Conservation (phyloP, 306 rosid species). For the Abrus precatorius region DNA sequence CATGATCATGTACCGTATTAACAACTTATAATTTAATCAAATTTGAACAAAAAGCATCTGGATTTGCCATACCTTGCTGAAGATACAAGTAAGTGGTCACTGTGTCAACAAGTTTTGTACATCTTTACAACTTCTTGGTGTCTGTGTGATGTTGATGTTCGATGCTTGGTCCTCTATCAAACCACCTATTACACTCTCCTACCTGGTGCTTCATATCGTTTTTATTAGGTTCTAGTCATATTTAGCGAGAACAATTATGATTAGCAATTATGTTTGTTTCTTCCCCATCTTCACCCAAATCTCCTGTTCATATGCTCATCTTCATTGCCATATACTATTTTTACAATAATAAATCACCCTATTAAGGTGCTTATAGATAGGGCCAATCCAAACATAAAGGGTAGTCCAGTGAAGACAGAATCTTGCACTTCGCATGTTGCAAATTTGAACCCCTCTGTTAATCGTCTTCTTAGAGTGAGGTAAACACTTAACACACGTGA, state of each 20-base stretch:
- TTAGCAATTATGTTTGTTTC: neutral
- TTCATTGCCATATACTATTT: neutral
- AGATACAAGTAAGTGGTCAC: neutral
- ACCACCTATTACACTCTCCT: neutral
- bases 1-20: neutral
- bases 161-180: neutral
- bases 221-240: neutral
- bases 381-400: neutral
- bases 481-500: neutral
- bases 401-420: neutral
- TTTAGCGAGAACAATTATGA: neutral
- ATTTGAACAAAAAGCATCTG: slow-evolving; percentile 13
- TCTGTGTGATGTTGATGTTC: neutral
- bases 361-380: too few species aligned
- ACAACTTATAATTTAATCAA: slow-evolving; percentile 13
- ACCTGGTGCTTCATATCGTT: neutral
- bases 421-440: neutral
- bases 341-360: neutral
- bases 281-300: slow-evolving; percentile 2
- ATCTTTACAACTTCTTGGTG: neutral
- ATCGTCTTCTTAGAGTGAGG: neutral
- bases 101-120: neutral
- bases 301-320: neutral
- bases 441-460: neutral
- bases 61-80: neutral